Evolutionary conservation across 2,329 filamentous ascomycete genomes (phyloP), one percentile per base, ranked within the genome.

Genomic region (Escovopsis sp.): DNA sequence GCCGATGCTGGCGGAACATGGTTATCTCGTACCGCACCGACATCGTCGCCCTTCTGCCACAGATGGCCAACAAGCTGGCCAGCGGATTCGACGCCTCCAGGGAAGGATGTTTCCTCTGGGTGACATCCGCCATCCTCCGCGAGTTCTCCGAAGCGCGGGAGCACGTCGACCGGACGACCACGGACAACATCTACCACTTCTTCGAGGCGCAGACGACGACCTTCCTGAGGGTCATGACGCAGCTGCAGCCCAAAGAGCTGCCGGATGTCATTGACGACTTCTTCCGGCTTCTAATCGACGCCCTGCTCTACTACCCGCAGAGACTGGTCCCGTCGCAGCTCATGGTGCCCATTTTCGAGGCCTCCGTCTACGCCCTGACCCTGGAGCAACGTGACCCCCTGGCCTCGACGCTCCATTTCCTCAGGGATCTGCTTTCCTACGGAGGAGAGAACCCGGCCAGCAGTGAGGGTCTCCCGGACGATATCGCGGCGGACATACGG

Each of bases 91-190:
- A 82, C 43, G 73, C 75, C 15, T 95, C 89, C 10, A 77, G 80
- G 47, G 89, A 98, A 62, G 91, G 91, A 11, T 95, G 89, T 59
- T 98, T 98, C 71, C 70, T 98, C n/a, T 98, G 91, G 91, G 89
- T 91, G 1, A 95, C 89, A 2, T 85, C 88, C 49, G 86, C 89
- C 8, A 93, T 98, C 48, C 74, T 98, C 28, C 82, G 91, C 45
- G 91, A 98, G 60, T 98, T 96, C 57, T 91, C 86, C 0, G 85
- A 94, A 53, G 87, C 89, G 36, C 77, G 84, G 36, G 87, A 94
- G 52, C 77, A 84, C 47, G 84, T 96, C 18, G 82, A 89, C 43
- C 73, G 80, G 40, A 68, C 74, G n/a, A 93, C 86, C 6, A 85
- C 84, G 12, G 79, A 86, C 43, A 83, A 83, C 49, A 93, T 98